phyloP scores from a whole-genome alignment of 1,139 yeast species.

The Barnettozyma hawaiiensis region DNA sequence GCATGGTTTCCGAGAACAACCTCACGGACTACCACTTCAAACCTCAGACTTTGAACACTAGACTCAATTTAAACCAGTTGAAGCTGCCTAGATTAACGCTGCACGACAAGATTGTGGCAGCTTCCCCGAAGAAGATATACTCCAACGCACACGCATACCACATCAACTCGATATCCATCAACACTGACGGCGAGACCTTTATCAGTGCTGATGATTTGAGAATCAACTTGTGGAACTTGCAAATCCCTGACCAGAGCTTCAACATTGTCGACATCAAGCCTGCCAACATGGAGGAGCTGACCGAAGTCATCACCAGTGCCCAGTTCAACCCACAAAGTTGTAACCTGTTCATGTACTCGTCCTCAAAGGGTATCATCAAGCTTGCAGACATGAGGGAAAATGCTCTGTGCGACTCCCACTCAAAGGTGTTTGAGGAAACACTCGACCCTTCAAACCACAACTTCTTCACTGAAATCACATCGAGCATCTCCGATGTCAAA shows the following conservation, averaged over 20 bases:
- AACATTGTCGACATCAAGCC: conserved; percentile 98
- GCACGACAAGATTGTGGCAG: conserved; percentile 93
- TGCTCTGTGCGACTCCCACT: conserved; percentile 87
- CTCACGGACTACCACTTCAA: conserved; percentile 31
- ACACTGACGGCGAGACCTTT: conserved; percentile 94
- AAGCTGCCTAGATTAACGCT: conserved; percentile 82
- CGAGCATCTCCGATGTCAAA: conserved; percentile 90
- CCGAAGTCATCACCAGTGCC: conserved; percentile 97
- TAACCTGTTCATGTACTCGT: conserved; percentile 93
- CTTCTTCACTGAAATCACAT: conserved; percentile 95
- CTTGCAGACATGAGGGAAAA: conserved; percentile 95
- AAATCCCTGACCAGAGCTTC: conserved; percentile 91
- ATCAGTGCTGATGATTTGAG: conserved; percentile 92
- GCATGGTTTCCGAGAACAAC: conserved; percentile 89
- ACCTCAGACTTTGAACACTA: conserved; percentile 14
- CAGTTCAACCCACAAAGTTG: conserved; percentile 94
- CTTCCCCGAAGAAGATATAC: conserved; percentile 87
- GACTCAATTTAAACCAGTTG: conserved; percentile 36
- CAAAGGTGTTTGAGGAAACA: conserved; percentile 88
- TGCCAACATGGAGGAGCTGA: conserved; percentile 96
- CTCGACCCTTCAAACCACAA: conserved; percentile 90
- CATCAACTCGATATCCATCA: conserved; percentile 90
- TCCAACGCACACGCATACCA: conserved; percentile 98
- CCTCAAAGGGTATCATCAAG: conserved; percentile 93
- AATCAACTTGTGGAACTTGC: conserved; percentile 92